phyloP scores from a whole-genome alignment of 225 moss, liverwort and hornwort genomes.

The Bryum argenteum region DNA sequence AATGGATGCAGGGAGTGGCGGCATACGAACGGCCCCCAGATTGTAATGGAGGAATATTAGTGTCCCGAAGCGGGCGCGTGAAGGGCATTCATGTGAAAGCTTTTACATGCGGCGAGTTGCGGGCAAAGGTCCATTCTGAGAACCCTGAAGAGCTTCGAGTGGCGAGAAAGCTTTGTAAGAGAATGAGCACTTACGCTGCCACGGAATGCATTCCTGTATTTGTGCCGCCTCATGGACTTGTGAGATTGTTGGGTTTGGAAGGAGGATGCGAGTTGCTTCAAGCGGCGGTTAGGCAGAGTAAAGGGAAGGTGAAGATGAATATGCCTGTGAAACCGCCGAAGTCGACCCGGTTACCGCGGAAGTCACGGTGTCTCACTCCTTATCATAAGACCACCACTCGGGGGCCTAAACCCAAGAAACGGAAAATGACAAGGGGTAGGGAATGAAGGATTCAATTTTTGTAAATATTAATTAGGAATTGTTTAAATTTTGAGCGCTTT shows the following conservation, averaged over 20 bases:
- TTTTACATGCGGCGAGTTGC: slow-evolving; percentile 50
- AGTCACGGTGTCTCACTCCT: slow-evolving; percentile 25
- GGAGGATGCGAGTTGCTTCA: slow-evolving; percentile 59
- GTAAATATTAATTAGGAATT: too few species aligned
- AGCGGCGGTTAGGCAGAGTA: slow-evolving; percentile 51
- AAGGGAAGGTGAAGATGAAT: slow-evolving; percentile 18
- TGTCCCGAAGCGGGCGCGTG: slow-evolving; percentile 56
- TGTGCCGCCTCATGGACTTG: slow-evolving; percentile 58
- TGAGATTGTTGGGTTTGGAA: slow-evolving; percentile 48
- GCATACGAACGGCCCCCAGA: slow-evolving; percentile 56
- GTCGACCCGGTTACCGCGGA: not conserved
- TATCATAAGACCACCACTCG: not conserved
- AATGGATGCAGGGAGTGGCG: slow-evolving; percentile 67
- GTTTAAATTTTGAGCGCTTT: too few species aligned
- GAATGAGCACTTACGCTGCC: slow-evolving; percentile 46
- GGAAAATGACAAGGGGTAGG: not conserved
- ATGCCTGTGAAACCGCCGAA: not conserved
- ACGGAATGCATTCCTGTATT: slow-evolving; percentile 48
- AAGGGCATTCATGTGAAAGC: slow-evolving; percentile 63
- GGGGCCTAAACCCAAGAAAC: not conserved
- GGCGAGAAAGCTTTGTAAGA: slow-evolving; percentile 43
- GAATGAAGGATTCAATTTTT: not conserved
- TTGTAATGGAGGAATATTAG: slow-evolving; percentile 47
- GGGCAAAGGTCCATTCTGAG: slow-evolving; percentile 36
- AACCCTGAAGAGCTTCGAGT: slow-evolving; percentile 49